phyloP scores from a whole-genome alignment of 768 basidiomycete species.

The Tubosaeta sp. region DNA sequence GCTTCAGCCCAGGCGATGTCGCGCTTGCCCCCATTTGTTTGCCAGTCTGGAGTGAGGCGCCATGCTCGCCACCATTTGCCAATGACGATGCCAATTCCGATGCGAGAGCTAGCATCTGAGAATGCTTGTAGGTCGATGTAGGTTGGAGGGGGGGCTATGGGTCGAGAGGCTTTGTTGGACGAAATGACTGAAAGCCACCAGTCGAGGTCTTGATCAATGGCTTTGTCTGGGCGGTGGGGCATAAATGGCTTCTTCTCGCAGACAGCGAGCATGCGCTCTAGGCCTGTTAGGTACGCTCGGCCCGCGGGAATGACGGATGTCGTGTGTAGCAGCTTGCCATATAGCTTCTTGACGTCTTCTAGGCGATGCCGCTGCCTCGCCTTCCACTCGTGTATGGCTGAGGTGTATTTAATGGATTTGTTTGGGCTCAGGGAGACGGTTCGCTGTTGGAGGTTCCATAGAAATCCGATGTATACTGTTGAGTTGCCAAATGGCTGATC shows the following conservation, averaged over 20 bases:
- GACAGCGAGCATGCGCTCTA: conserved; percentile 35
- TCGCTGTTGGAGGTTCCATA: not conserved
- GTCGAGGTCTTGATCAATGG: accelerated
- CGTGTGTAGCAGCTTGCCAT: conserved; percentile 8
- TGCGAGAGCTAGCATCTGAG: conserved; percentile 6
- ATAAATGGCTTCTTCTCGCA: conserved; percentile 30
- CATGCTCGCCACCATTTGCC: not conserved
- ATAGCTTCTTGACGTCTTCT: conserved; percentile 1
- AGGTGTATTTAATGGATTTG: too few relatives aligned
- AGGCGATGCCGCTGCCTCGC: not conserved
- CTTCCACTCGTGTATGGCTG: conserved; percentile 3
- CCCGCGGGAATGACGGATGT: conserved; percentile 26
- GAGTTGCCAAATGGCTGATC: not conserved
- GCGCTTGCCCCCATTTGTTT: accelerated
- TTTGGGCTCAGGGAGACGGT: too few relatives aligned
- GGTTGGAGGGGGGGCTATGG: not conserved
- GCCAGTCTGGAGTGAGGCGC: not conserved
- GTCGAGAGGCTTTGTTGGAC: too few relatives aligned
- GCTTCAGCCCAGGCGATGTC: conserved; percentile 3
- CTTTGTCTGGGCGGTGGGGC: conserved; percentile 10
- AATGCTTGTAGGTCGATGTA: not conserved
- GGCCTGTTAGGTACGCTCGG: conserved; percentile 37
- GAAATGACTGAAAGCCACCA: conserved; percentile 1
- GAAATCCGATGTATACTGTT: not conserved
- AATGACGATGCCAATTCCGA: conserved; percentile 1